Base-by-base conservation (phyloP, 78 protist genomes). In the Dictyostelium citrinum region DNA sequence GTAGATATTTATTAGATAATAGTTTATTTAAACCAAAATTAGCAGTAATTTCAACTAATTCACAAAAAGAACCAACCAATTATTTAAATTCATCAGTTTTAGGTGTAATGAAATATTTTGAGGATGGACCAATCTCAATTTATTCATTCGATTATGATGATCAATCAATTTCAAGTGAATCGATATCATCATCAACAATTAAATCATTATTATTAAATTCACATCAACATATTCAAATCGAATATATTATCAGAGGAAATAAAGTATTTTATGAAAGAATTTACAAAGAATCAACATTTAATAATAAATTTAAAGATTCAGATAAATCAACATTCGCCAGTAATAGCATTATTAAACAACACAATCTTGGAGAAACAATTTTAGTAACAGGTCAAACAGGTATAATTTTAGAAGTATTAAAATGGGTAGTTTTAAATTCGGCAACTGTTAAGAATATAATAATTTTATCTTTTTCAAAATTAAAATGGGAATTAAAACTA, bases 381-480 rank as follows among this genome's bases (percentile, higher is more conserved):
- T 60, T 85, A 37, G 67, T 85, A 2, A 85, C 91, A 33, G 91
- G 91, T 24, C 91, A 85, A 77, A 35, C 55, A 17, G 91, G 91
- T 60, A 61, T 85, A 10, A 76, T 83, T 3, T 33, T 85, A 0
- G 77, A 41, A 55, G 75, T 76, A 2, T 49, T 85, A 39, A 51
- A 71, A 37, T 85, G 91, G 91, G 24, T 85, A 16, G 27, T 76
- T 7, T 27, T 43, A 45, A 37, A 85, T 20, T 80, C 91, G 39
- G 24, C 27, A 37, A 61, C 37, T 2, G 16, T 85, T 2, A 67
- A 37, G 4, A 58, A 85, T 16, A 51, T 85, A 27, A 64, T 85
- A 6, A 68, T 85, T 39, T 27, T 85, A 5, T 61, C 91, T 29
- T 37, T 33, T 41, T 76, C 84, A 7, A 20, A 39, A 39, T 20